These are phyloP conservation scores for Ophiocordyceps sinensis DNA, from an alignment of 2,329 filamentous ascomycete genomes.

Conservation along the genomic window DNA sequence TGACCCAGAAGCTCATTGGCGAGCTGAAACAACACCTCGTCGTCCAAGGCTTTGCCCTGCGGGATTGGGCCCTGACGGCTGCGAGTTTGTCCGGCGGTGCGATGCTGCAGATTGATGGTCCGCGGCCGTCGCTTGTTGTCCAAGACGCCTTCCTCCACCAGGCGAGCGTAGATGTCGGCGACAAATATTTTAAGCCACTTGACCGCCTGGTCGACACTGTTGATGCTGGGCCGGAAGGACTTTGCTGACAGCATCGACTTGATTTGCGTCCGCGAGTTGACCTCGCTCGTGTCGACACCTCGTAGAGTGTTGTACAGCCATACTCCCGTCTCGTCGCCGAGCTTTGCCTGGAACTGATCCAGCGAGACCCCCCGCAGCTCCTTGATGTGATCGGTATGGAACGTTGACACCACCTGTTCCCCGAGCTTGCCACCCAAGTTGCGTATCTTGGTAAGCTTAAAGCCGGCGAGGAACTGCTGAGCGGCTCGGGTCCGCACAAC, in stretches of 20 bases:
- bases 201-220: constrained; percentile 58
- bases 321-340: constrained; percentile 70
- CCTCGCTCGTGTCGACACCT: constrained; percentile 75
- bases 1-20: constrained; percentile 66
- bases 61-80: constrained; percentile 69
- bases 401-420: constrained; percentile 67
- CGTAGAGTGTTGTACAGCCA: constrained; percentile 81
- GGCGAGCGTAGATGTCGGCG: constrained; percentile 76
- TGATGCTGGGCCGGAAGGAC: constrained; percentile 78
- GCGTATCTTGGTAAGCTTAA: constrained; percentile 91
- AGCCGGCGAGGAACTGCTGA: constrained; percentile 61
- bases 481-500: constrained; percentile 80
- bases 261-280: constrained; percentile 82
- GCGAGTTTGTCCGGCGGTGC: constrained; percentile 56
- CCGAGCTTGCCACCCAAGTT: constrained; percentile 93
- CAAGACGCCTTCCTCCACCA: constrained; percentile 80
- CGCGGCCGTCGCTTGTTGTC: constrained; percentile 79
- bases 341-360: constrained; percentile 59
- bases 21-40: constrained; percentile 57
- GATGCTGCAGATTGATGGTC: constrained; percentile 73
- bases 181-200: constrained; percentile 86
- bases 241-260: constrained; percentile 97
- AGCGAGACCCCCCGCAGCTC: constrained; percentile 60
- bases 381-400: constrained; percentile 64
- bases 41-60: constrained; percentile 57